Evolutionary conservation across 768 basidiomycete genomes (phyloP), one percentile per base, ranked within the genome.

Genomic region (Gloeopeniophorella convolvens): DNA sequence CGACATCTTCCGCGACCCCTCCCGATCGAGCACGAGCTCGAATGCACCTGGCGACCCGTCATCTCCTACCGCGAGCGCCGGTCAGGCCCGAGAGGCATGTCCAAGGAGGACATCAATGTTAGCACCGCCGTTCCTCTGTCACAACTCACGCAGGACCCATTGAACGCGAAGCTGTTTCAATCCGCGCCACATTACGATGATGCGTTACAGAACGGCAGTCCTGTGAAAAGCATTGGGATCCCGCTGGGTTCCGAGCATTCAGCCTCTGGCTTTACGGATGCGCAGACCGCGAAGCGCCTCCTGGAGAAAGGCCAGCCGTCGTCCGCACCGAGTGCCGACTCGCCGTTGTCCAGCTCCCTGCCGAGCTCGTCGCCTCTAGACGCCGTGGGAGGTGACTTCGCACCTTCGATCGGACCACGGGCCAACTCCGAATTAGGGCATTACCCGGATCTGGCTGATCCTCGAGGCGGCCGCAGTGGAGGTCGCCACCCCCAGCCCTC

Each of bases 381-480:
- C 21, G 54, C 59, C 13, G 64, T 63, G 9, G 63, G 65, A 20
- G 44, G 42, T 10, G 56, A 58, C 16, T 51, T 56, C 5, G 34
- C 31, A 26, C 28, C 54, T 12, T 44, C 67, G 11, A 50, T 72
- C 48, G 64, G 66, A 18, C 77, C 75, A 53, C 79, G 87, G 42
- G 78, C 88, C 6, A 88, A 83, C 63, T 91, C 89, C 23, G 89
- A 89, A 63, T 71, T 89, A 36, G 89, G 89, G 4, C 83, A 90
- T 61, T 90, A 91, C 64, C 61, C 81, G 35, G 89, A 89, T 66
- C 63, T 81, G 51, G 69, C 68, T 44, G 75, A 77, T 35, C 65
- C 60, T 58, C 67, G 60, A 62, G 68, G 46, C 57, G 62, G 45
- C 4, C 37, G 54, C 13, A 56, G 51, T 40, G 41, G 52, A 36